Base-by-base conservation (phyloP, 768 basidiomycete genomes). In the Macrolepiota dolichaula region DNA sequence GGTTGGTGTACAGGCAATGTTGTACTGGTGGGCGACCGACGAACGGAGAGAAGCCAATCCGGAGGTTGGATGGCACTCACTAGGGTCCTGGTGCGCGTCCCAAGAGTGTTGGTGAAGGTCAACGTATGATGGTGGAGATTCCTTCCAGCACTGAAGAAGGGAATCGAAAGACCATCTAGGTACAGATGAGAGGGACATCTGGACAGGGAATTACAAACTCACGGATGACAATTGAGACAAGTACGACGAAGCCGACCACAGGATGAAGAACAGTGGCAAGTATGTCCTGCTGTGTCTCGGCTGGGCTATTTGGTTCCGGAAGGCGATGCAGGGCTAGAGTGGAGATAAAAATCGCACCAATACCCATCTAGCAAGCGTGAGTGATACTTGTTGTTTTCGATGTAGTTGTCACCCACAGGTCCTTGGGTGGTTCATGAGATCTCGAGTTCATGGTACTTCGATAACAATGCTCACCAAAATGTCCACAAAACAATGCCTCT, bases 401-500 rank as follows among this genome's bases (percentile, higher is more conserved):
- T 19, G 19, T 6, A 44, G 19, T n/a, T 19, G 19, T 1, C 15
- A 74, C 84, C 66, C 63, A 85, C 85, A 56, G 86, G 85, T 47
- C 85, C 85, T 85, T 22, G 22, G 55, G 38, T 37, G 44, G 25
- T 27, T 42, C 61, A 61, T 25, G 54, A 40, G 53, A 51, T 5
- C 49, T 40, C 17, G 59, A 55, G 27, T 19, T 36, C 29, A 56
- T 51, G 15, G 7, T 49, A 22, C n/a, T n/a, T 7, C 24, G 15
- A 27, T 29, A n/a, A n/a, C 12, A 4, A 4, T 10, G 70, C 73
- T 13, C 67, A 85, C 89, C 95, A 70, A 96, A 98, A 77, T 97
- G 95, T 2, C 96, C 96, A 4, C 83, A 85, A 70, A 98, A 97
- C 3, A 94, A 64, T 0, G 96, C 96, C 73, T 98, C 94, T 49